A percentile compares a stretch with the other conserved stretches of the same genome.
Conservation (phyloP, 306 rosid genomes). For the Ormosia emarginata region DNA sequence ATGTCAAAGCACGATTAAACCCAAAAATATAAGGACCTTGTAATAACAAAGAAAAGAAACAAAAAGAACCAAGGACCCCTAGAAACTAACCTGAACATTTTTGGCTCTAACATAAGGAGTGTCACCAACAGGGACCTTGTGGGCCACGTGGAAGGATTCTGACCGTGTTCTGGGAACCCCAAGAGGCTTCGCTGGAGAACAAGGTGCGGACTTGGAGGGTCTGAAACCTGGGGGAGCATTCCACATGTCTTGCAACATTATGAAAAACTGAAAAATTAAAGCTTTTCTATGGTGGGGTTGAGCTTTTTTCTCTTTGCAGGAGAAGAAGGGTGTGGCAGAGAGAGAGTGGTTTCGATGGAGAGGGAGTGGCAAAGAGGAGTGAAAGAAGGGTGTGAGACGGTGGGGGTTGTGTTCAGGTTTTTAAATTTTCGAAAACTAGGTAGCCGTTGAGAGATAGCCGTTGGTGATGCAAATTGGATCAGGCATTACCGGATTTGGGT, state of each 20-base stretch:
- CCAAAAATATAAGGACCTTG: background rate
- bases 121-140: slow-evolving; percentile 86
- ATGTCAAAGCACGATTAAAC: background rate
- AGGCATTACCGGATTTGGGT: background rate
- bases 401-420: background rate
- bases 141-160: slow-evolving; percentile 74
- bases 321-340: background rate
- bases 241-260: slow-evolving; percentile 89
- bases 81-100: slow-evolving; percentile 71
- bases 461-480: background rate
- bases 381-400: background rate
- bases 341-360: background rate
- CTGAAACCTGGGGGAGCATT: slow-evolving; percentile 93
- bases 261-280: background rate
- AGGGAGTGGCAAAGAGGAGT: background rate
- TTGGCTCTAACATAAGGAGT: slow-evolving; percentile 96
- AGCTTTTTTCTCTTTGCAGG: background rate
- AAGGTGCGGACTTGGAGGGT: slow-evolving; percentile 94
- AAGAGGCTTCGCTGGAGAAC: slow-evolving; percentile 92
- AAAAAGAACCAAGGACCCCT: background rate
- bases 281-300: background rate
- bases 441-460: slow-evolving; percentile 52
- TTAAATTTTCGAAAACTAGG: slow-evolving; percentile 27
- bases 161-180: slow-evolving; percentile 69
- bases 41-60: background rate